Percentiles rank a stretch among this genome's conserved stretches.
These are phyloP conservation scores for Rhynchospora tenuis DNA, from an alignment of 176 grass and related monocot genomes.

Conservation along the genomic window DNA sequence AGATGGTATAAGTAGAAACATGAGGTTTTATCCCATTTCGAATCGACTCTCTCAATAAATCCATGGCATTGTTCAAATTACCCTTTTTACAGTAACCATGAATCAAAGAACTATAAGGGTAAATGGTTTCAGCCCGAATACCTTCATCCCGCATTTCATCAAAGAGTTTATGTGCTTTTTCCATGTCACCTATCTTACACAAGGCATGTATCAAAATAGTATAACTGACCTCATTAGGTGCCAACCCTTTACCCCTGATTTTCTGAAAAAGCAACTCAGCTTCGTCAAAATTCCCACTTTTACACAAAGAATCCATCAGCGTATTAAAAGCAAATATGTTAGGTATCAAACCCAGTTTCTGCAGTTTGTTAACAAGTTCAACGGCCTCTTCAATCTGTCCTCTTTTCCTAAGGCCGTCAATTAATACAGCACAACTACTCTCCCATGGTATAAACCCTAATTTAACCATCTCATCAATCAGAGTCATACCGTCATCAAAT, in stretches of 20 bases:
- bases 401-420: conserved; percentile 46
- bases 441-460: conserved; percentile 44
- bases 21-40: conserved; percentile 44
- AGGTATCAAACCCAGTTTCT: conserved; percentile 47
- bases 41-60: conserved; percentile 41
- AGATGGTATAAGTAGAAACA: conserved; percentile 46
- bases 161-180: conserved; percentile 45
- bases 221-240: conserved; percentile 78
- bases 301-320: conserved; percentile 63
- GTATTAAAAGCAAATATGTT: conserved; percentile 71
- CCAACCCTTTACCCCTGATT: conserved; percentile 39
- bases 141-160: conserved; percentile 49
- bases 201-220: conserved; percentile 71
- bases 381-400: conserved; percentile 45
- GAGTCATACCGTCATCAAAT: conserved; percentile 39
- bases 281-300: conserved; percentile 45
- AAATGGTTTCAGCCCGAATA: conserved; percentile 35
- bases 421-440: conserved; percentile 44
- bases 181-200: conserved; percentile 66
- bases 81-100: conserved; percentile 50
- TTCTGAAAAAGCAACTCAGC: conserved; percentile 65
- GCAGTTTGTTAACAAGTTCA: conserved; percentile 41
- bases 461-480: conserved; percentile 40
- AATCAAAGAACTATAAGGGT: conserved; percentile 93
- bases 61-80: conserved; percentile 37